phyloP scores from a whole-genome alignment of 371 early-diverging fungal genomes.

The Gilbertella persicaria region DNA sequence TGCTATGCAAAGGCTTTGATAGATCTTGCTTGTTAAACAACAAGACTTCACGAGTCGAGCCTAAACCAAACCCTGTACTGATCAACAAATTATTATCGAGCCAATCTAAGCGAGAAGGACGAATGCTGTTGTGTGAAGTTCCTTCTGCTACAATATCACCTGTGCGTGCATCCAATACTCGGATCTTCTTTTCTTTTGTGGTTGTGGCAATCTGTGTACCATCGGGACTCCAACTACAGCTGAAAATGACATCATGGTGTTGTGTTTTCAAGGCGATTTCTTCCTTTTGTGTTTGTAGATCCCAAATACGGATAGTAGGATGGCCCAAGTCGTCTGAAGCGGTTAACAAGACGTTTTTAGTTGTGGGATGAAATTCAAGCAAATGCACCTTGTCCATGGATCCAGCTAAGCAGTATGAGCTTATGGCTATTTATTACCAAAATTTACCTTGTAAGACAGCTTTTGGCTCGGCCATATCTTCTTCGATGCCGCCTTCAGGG shows the following conservation, averaged over 20 bases:
- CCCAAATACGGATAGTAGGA: conserved; percentile 58
- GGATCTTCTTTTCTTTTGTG: conserved; percentile 67
- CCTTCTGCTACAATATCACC: conserved; percentile 59
- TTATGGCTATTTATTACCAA: neutral
- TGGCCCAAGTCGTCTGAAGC: conserved; percentile 54
- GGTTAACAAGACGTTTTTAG: conserved; percentile 56
- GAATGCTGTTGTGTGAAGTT: conserved; percentile 66
- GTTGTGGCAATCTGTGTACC: conserved; percentile 67
- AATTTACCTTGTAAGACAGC: conserved; percentile 27
- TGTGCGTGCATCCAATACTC: conserved; percentile 61
- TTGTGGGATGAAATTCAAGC: conserved; percentile 67
- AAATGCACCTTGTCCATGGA: conserved; percentile 62
- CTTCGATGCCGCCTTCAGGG: conserved; percentile 61
- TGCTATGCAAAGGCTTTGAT: conserved; percentile 34
- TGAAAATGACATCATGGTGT: conserved; percentile 50
- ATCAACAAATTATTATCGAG: conserved; percentile 56
- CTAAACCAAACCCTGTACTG: conserved; percentile 74
- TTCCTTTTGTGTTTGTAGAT: conserved; percentile 36
- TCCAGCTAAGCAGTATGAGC: conserved; percentile 11
- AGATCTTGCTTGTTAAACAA: conserved; percentile 55
- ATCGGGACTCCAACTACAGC: conserved; percentile 63
- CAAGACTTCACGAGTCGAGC: conserved; percentile 63
- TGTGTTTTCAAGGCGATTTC: conserved; percentile 32
- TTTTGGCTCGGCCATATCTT: conserved; percentile 30
- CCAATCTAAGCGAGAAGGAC: conserved; percentile 76